Percentiles rank a stretch among this genome's conserved stretches.
phyloP scores from a whole-genome alignment of 805 yeast species.

The Candida caryicola region DNA sequence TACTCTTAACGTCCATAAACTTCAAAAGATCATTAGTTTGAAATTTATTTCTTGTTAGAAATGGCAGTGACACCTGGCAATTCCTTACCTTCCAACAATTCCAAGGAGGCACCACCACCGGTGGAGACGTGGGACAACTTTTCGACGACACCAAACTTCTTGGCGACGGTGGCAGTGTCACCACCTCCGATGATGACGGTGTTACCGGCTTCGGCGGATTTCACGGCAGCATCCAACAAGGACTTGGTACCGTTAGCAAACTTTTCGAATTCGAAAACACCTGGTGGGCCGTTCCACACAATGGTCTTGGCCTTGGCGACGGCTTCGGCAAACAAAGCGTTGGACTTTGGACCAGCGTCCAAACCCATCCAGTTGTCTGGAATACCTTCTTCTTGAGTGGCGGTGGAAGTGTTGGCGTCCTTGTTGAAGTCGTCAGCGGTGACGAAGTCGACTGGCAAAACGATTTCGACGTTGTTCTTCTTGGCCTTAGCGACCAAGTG shows the following conservation, averaged over 20 bases:
- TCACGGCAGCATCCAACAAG: conserved; percentile 82
- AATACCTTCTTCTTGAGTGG: conserved; percentile 87
- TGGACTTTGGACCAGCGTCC: conserved; percentile 91
- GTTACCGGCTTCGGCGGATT: conserved; percentile 82
- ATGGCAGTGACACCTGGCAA: conserved; percentile 97
- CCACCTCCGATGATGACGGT: conserved; percentile 99
- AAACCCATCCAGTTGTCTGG: conserved; percentile 95
- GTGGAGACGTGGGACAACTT: conserved; percentile 98
- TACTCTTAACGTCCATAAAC: not conserved
- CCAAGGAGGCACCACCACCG: conserved; percentile 99
- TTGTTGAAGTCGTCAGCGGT: conserved; percentile 92
- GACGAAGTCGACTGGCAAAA: conserved; percentile 92
- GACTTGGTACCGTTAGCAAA: conserved; percentile 92
- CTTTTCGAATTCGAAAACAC: conserved; percentile 95
- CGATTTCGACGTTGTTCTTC: conserved; percentile 89
- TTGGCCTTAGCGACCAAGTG: conserved; percentile 92
- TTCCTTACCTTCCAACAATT: conserved; percentile 96
- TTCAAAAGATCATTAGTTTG: not conserved
- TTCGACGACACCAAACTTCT: conserved; percentile 95
- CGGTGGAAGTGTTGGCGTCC: conserved; percentile 82
- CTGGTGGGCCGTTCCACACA: conserved; percentile 99
- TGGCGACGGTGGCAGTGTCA: conserved; percentile 99
- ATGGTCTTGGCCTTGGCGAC: conserved; percentile 94
- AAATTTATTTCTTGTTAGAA: conserved; percentile 54
- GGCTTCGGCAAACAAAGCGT: conserved; percentile 73